These are phyloP conservation scores for Viola odorata DNA, from an alignment of 345 rosid species.

Conservation along the genomic window DNA sequence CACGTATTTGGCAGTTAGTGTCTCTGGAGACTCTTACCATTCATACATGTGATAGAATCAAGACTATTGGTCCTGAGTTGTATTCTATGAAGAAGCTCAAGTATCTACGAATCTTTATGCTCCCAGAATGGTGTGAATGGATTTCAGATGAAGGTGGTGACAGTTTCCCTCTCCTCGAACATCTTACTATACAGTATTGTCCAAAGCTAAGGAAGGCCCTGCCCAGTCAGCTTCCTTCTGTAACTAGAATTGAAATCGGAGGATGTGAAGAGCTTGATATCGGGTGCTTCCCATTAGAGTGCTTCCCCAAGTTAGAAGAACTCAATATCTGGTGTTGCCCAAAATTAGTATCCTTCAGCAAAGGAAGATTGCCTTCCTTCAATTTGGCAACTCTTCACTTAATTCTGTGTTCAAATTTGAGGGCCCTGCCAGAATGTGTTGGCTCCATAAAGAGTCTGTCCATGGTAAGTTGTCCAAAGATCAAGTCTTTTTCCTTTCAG, in stretches of 20 bases:
- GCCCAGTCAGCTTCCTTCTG: neutral
- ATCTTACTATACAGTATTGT: constrained; percentile 26
- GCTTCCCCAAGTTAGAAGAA: too few species aligned
- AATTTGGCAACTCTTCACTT: too few species aligned
- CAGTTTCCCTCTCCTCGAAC: constrained; percentile 30
- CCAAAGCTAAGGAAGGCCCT: constrained; percentile 20
- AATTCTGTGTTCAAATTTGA: too few species aligned
- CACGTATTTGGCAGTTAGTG: neutral
- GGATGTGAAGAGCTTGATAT: constrained; percentile 12
- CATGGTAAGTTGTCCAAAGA: too few species aligned
- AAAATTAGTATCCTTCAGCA: too few species aligned
- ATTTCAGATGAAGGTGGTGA: neutral
- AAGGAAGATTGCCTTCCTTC: too few species aligned
- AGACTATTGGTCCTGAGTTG: neutral
- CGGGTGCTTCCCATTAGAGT: too few species aligned
- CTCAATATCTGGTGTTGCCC: too few species aligned
- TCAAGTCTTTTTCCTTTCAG: too few species aligned
- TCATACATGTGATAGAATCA: neutral
- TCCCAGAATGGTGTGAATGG: constrained; percentile 33
- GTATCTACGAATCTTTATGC: constrained; percentile 8
- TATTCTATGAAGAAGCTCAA: neutral
- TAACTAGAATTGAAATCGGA: constrained; percentile 19
- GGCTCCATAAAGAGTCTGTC: too few species aligned
- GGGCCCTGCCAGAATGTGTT: too few species aligned
- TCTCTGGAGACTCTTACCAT: neutral